Conservation (phyloP, 805 yeast genomes). For the Candida xiaguanensis region DNA sequence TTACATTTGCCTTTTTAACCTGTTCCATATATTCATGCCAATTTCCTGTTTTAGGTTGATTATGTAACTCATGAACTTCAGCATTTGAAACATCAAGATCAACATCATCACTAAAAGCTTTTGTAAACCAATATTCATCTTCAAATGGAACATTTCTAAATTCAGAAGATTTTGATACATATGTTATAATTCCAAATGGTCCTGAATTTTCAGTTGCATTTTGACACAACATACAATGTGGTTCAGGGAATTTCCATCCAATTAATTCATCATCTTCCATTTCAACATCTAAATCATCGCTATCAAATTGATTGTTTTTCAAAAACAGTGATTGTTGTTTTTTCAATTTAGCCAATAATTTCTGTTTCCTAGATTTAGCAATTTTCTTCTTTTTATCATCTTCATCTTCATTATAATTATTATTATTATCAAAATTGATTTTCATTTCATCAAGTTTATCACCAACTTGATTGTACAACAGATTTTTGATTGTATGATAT, state of each 20-base stretch:
- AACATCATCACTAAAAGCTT: constrained; percentile 51
- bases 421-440: constrained; percentile 15
- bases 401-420: constrained; percentile 28
- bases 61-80: neutral
- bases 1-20: constrained; percentile 35
- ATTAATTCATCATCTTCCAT: constrained; percentile 34
- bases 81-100: constrained; percentile 28
- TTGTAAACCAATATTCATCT: constrained; percentile 60
- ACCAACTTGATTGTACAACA: constrained; percentile 16
- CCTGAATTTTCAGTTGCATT: constrained; percentile 65
- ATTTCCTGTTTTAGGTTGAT: constrained; percentile 18
- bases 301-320: constrained; percentile 17
- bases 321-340: constrained; percentile 71
- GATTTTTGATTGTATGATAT: constrained; percentile 18
- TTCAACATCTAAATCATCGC: constrained; percentile 38
- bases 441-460: constrained; percentile 21
- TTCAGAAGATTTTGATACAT: constrained; percentile 54
- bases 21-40: constrained; percentile 37
- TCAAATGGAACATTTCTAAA: constrained; percentile 63
- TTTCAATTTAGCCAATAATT: constrained; percentile 73
- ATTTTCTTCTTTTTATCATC: constrained; percentile 57
- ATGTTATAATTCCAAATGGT: constrained; percentile 72
- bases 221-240: constrained; percentile 78
- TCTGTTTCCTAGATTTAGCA: constrained; percentile 68
- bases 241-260: constrained; percentile 68